Evolutionary conservation across 2,329 filamentous ascomycete species (phyloP).

Genomic region (Neonectria ditissima): DNA sequence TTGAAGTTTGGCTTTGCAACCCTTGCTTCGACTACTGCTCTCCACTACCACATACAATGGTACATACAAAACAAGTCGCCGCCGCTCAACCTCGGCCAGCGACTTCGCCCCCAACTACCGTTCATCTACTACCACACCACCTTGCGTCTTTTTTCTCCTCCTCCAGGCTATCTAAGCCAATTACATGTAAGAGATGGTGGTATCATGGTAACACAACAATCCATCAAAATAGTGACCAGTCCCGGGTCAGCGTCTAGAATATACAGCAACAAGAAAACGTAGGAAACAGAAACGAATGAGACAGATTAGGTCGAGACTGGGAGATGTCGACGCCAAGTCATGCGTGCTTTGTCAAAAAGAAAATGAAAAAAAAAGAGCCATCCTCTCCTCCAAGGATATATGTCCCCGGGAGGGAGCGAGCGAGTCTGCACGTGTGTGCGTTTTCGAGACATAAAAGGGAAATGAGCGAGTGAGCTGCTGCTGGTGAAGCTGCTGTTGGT

Average conservation of each 20-base stretch:
- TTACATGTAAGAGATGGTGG: conserved; percentile 49
- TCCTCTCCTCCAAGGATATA: not conserved
- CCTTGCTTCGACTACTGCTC: conserved; percentile 34
- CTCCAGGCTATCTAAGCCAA: conserved; percentile 40
- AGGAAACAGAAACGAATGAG: conserved; percentile 44
- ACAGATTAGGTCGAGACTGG: conserved; percentile 49
- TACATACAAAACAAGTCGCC: conserved; percentile 33
- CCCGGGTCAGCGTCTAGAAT: conserved; percentile 51
- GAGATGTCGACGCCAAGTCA: conserved; percentile 46
- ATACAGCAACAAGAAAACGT: conserved; percentile 46
- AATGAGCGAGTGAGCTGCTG: conserved; percentile 32
- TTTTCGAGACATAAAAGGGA: conserved; percentile 5
- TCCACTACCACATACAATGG: conserved; percentile 22
- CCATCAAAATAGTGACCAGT: conserved; percentile 44
- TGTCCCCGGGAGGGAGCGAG: conserved; percentile 15
- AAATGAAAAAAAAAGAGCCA: conserved; percentile 25
- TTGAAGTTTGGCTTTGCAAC: conserved; percentile 38
- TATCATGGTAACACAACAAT: conserved; percentile 46
- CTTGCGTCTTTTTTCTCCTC: conserved; percentile 29
- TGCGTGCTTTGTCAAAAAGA: conserved; percentile 41
- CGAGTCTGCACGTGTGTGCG: conserved; percentile 19
- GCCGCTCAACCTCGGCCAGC: conserved; percentile 40
- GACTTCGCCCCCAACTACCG: conserved; percentile 29
- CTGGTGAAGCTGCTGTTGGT: conserved; percentile 10
- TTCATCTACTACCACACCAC: conserved; percentile 28